These are phyloP conservation scores for Megacollybia platyphylla DNA, from an alignment of 1,284 basidiomycete genomes.

Conservation along the genomic window DNA sequence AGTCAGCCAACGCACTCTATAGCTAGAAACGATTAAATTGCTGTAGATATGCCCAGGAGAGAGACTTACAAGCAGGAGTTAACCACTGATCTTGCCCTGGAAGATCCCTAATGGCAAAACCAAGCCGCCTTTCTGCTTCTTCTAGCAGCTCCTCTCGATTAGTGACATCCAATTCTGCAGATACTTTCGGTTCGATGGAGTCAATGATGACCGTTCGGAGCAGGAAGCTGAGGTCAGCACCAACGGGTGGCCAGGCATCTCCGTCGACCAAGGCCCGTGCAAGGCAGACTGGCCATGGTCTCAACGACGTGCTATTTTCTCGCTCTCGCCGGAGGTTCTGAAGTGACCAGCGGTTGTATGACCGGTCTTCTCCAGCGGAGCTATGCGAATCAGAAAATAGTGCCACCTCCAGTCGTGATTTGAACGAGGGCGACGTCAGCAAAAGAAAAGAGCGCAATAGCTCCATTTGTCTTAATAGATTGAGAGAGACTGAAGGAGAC, in stretches of 20 bases:
- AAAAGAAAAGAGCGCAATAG: slow-evolving; percentile 62
- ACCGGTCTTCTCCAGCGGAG: slow-evolving; percentile 22
- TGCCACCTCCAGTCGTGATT: slow-evolving; percentile 44
- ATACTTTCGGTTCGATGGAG: slow-evolving; percentile 33
- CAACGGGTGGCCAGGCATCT: slow-evolving; percentile 75
- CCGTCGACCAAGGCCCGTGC: slow-evolving; percentile 57
- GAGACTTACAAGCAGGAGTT: slow-evolving; percentile 55
- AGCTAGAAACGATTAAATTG: slow-evolving; percentile 19
- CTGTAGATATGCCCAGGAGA: slow-evolving; percentile 4
- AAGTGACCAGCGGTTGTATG: slow-evolving; percentile 18
- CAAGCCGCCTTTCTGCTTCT: slow-evolving; percentile 67
- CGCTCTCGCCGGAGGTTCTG: slow-evolving; percentile 18
- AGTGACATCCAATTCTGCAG: slow-evolving; percentile 11
- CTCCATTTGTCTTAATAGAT: slow-evolving; percentile 47
- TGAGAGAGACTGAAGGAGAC: slow-evolving; percentile 36
- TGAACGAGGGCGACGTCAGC: slow-evolving; percentile 53
- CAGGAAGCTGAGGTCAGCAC: slow-evolving; percentile 70
- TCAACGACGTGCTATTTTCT: slow-evolving; percentile 9
- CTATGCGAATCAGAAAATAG: slow-evolving; percentile 58
- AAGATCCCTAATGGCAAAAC: slow-evolving; percentile 70
- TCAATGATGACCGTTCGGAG: slow-evolving; percentile 72
- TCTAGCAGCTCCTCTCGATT: slow-evolving; percentile 25
- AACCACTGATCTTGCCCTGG: slow-evolving; percentile 65
- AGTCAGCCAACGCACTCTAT: slow-evolving; percentile 37
- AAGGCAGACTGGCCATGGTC: slow-evolving; percentile 61